These are phyloP conservation scores for Nicotiana undulata DNA, from an alignment of 257 asterid genomes.

Conservation along the genomic window DNA sequence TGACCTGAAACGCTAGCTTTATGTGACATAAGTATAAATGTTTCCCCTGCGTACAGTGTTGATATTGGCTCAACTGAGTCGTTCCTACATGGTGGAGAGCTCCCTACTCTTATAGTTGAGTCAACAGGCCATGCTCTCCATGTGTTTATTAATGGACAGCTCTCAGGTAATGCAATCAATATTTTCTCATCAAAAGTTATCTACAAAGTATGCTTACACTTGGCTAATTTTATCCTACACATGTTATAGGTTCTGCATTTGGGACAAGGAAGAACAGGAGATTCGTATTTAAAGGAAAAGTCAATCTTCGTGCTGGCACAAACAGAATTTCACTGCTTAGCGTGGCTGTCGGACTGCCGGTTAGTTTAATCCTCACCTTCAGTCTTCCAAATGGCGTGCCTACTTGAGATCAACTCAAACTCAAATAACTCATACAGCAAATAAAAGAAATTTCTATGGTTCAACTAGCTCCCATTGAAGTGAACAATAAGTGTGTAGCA, in stretches of 20 bases:
- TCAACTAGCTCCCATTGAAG: not conserved
- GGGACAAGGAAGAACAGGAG: constrained; percentile 76
- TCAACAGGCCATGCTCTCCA: constrained; percentile 83
- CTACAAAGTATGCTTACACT: not conserved
- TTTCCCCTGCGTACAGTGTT: constrained; percentile 36
- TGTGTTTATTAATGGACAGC: constrained; percentile 79
- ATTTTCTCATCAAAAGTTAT: not conserved
- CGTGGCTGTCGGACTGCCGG: constrained; percentile 92
- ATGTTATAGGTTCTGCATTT: constrained; percentile 61
- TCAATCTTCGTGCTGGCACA: constrained; percentile 60
- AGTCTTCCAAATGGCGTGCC: not conserved
- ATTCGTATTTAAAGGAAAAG: constrained; percentile 42
- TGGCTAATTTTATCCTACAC: not conserved
- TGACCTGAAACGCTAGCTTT: not conserved
- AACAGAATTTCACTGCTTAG: constrained; percentile 78
- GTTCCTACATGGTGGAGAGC: constrained; percentile 64
- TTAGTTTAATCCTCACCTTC: constrained; percentile 28
- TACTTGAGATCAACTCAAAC: not conserved
- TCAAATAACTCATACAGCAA: not conserved
- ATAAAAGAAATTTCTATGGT: not conserved
- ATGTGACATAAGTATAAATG: not conserved
- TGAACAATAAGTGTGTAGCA: not conserved
- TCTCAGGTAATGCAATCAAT: constrained; percentile 52
- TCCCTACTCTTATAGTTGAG: constrained; percentile 66
- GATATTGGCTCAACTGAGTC: constrained; percentile 75